Percentiles rank a stretch among this genome's conserved stretches.
Conservation (phyloP, 306 rosid species). For the Inga laurina region DNA sequence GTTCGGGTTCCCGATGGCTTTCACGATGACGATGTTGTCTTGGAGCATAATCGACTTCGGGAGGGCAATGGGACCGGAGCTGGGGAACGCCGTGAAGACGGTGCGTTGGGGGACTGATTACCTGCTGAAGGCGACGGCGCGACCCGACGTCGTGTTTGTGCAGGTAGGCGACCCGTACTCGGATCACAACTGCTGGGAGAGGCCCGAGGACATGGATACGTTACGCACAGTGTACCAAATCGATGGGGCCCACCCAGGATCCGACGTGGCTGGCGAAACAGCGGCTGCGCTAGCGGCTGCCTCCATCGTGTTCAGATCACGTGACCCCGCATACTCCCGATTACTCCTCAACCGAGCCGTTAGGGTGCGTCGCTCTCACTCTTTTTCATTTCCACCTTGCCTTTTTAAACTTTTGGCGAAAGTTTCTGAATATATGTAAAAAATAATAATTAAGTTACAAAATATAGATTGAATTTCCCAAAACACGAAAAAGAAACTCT, state of each 20-base stretch:
- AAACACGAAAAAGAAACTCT: neutral
- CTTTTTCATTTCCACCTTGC: neutral
- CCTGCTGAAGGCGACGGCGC: conserved; percentile 73
- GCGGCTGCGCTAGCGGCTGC: conserved; percentile 99
- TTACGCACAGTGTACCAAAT: conserved; percentile 71
- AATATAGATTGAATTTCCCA: neutral
- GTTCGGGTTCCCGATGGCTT: conserved; percentile 99
- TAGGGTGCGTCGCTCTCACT: conserved; percentile 68
- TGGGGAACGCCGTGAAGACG: conserved; percentile 63
- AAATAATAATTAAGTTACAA: neutral
- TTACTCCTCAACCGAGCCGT: conserved; percentile 93
- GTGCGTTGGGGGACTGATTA: conserved; percentile 91
- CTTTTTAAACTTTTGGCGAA: neutral
- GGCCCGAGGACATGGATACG: conserved; percentile 99
- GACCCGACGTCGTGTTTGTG: conserved; percentile 70
- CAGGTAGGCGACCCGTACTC: conserved; percentile 90
- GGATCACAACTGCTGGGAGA: conserved; percentile 97
- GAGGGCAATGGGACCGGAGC: conserved; percentile 79
- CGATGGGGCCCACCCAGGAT: conserved; percentile 81
- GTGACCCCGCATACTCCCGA: conserved; percentile 81
- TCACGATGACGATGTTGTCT: conserved; percentile 77
- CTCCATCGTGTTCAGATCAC: conserved; percentile 96
- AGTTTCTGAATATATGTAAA: neutral
- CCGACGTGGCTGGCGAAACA: conserved; percentile 98
- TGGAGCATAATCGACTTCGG: conserved; percentile 96